These are phyloP conservation scores for Gossypium schwendimanii DNA, from an alignment of 441 rosid species.

Conservation along the genomic window DNA sequence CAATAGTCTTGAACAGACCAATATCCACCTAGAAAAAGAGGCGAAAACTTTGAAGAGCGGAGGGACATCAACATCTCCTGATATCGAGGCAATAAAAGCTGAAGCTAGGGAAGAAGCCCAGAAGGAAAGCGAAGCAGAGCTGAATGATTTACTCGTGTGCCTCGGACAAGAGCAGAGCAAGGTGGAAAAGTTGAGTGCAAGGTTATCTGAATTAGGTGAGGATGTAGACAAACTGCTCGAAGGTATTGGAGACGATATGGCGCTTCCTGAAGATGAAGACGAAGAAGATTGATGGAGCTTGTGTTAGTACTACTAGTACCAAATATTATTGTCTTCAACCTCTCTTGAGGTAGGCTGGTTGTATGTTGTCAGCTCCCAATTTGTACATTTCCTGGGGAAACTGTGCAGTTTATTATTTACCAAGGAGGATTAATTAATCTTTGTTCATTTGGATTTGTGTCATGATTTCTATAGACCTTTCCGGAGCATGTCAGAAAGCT, in stretches of 20 bases:
- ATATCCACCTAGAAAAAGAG: conserved; percentile 71
- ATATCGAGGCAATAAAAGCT: conserved; percentile 58
- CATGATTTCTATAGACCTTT: neutral
- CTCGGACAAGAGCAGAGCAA: conserved; percentile 95
- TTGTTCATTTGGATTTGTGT: conserved; percentile 2
- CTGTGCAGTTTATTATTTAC: conserved; percentile 27
- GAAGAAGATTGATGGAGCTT: conserved; percentile 46
- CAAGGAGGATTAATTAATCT: neutral
- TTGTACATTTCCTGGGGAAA: conserved; percentile 31
- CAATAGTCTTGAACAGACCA: conserved; percentile 76
- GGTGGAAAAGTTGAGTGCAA: conserved; percentile 73
- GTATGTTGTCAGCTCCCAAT: conserved; percentile 1
- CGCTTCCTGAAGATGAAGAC: conserved; percentile 59
- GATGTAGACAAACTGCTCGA: conserved; percentile 80
- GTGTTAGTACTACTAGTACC: neutral
- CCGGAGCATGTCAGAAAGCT: neutral
- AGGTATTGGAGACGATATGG: conserved; percentile 79
- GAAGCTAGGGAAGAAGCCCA: conserved; percentile 91
- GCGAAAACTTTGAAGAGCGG: conserved; percentile 62
- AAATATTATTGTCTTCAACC: neutral
- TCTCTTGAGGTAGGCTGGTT: conserved; percentile 10
- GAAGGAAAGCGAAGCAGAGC: conserved; percentile 90
- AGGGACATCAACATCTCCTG: conserved; percentile 34
- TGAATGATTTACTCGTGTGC: conserved; percentile 90
- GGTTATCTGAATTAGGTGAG: conserved; percentile 70